Conservation (phyloP, 2,329 filamentous ascomycete genomes). For the Ophiocordyceps australis region DNA sequence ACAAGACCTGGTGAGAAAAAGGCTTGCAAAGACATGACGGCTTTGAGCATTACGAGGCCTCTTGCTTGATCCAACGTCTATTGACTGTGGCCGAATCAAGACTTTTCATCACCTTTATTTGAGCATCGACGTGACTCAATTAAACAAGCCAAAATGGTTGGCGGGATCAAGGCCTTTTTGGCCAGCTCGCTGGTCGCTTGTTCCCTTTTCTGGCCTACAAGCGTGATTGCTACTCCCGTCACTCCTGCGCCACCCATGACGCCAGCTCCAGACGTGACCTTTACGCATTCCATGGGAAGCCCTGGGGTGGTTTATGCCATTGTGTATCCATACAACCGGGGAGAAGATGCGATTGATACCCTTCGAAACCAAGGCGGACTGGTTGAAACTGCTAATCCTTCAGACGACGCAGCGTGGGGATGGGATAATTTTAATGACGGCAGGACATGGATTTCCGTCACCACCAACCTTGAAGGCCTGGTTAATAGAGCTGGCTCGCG, state of each 20-base stretch:
- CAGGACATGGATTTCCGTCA: neutral
- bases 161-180: neutral
- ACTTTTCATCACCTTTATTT: neutral
- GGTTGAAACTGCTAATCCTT: neutral
- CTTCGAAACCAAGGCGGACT: neutral
- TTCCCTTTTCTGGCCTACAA: neutral
- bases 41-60: too few relatives aligned
- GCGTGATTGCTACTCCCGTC: neutral
- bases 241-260: neutral
- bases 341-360: neutral
- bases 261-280: neutral
- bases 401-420: neutral
- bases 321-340: neutral
- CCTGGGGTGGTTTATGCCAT: neutral
- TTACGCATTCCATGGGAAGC: neutral
- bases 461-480: neutral
- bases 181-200: neutral
- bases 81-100: neutral
- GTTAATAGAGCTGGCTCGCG: neutral
- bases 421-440: neutral
- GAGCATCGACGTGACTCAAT: neutral
- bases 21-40: too few relatives aligned
- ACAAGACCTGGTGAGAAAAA: too few relatives aligned
- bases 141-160: too few relatives aligned
- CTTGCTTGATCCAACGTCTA: neutral